These are phyloP conservation scores for Pythium sukuiense DNA, from an alignment of 352 stramenopile species.

Conservation along the genomic window DNA sequence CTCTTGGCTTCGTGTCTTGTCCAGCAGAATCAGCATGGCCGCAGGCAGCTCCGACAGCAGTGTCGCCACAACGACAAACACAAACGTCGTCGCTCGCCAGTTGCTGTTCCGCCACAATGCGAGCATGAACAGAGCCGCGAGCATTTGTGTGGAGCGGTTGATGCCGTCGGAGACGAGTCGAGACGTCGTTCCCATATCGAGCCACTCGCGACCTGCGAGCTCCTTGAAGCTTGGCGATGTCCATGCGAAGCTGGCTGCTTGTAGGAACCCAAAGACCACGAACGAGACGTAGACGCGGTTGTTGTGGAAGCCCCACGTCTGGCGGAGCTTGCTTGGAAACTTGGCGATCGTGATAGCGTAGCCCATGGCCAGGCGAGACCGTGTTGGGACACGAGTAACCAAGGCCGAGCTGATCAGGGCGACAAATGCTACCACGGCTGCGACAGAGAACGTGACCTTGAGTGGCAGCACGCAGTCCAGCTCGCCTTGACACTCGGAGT, in stretches of 20 bases:
- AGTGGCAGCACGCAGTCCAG: conserved; percentile 10
- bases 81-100: conserved; percentile 21
- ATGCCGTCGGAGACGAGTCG: conserved; percentile 13
- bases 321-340: neutral
- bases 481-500: neutral
- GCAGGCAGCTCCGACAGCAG: conserved; percentile 6
- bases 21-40: conserved; percentile 12
- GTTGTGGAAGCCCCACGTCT: conserved; percentile 15
- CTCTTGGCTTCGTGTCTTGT: neutral
- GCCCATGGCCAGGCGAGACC: conserved; percentile 11
- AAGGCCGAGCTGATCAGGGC: conserved; percentile 8
- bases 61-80: neutral
- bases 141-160: conserved; percentile 6
- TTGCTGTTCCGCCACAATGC: conserved; percentile 17
- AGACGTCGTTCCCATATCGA: neutral
- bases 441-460: conserved; percentile 9
- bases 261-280: conserved; percentile 23
- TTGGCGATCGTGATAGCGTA: conserved; percentile 2
- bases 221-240: neutral
- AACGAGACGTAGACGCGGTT: conserved; percentile 14
- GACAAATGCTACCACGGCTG: neutral
- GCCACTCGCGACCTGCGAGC: conserved; percentile 7
- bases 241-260: conserved; percentile 17
- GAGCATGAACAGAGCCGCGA: conserved; percentile 14
- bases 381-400: neutral